Percentiles rank a stretch among this genome's conserved stretches.
These are phyloP conservation scores for Quercus lobata DNA, from an alignment of 331 rosid genomes.

Conservation along the genomic window DNA sequence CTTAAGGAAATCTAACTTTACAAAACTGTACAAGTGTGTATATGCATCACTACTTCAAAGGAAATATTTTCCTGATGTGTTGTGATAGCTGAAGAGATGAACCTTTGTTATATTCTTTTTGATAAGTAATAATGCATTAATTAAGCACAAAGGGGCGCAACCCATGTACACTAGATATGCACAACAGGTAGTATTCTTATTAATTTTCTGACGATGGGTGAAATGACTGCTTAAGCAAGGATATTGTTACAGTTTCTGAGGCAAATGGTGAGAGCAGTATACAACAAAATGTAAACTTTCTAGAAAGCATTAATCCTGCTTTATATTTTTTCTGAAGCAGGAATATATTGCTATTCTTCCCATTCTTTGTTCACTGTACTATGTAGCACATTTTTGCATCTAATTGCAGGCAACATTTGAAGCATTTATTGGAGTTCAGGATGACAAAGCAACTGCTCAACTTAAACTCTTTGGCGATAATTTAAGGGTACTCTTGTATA, in stretches of 20 bases:
- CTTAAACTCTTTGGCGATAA: constrained; percentile 87
- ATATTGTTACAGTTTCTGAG: neutral
- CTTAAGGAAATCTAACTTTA: no score
- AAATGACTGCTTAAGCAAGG: neutral
- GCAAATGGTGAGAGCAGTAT: neutral
- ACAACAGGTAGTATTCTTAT: neutral
- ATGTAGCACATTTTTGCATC: constrained; percentile 6
- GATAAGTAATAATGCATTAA: no score
- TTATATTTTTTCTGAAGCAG: neutral
- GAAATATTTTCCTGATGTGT: no score
- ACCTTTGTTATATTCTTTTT: no score
- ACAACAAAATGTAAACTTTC: neutral
- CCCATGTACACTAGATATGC: no score
- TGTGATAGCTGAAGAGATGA: no score
- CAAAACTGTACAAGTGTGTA: no score
- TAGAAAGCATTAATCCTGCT: neutral
- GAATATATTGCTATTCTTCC: neutral
- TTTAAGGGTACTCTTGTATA: constrained; percentile 55
- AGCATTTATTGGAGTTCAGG: constrained; percentile 85
- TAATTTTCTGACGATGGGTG: neutral
- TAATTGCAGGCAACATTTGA: constrained; percentile 82
- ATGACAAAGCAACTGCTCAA: constrained; percentile 84
- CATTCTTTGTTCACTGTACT: neutral
- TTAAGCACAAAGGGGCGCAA: no score
- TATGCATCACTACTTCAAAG: no score